Conservation (phyloP, 768 basidiomycete genomes). For the Phylloporus sp. region DNA sequence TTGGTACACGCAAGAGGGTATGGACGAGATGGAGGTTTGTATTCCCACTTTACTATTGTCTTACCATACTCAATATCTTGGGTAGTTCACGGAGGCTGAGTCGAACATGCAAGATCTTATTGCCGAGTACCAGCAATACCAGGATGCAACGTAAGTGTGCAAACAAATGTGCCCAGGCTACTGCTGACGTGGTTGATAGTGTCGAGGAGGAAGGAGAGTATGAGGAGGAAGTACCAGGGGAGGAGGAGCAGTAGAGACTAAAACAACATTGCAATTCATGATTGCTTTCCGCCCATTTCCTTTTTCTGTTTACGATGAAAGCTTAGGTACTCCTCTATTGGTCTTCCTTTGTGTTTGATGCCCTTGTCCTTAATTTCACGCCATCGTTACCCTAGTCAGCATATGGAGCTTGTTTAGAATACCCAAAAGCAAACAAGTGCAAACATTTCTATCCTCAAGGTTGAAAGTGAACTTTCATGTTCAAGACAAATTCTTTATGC, state of each 20-base stretch:
- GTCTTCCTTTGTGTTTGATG: slow-evolving; percentile 28
- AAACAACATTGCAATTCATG: slow-evolving; percentile 18
- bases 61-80: slow-evolving; percentile 1
- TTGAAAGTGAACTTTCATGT: background rate
- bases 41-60: background rate
- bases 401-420: slow-evolving; percentile 7
- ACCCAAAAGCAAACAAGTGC: slow-evolving; percentile 4
- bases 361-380: slow-evolving; percentile 31
- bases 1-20: slow-evolving; percentile 99
- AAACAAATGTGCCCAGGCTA: background rate
- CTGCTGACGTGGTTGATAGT: slow-evolving; percentile 37
- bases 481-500: background rate
- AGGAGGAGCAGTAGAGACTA: slow-evolving; percentile 52
- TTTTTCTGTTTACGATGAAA: slow-evolving; percentile 29
- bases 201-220: slow-evolving; percentile 87
- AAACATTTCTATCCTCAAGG: slow-evolving; percentile 7
- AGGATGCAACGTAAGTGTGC: slow-evolving; percentile 82
- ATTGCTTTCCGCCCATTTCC: slow-evolving; percentile 14
- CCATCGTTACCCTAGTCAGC: slow-evolving; percentile 29
- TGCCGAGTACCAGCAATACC: slow-evolving; percentile 96
- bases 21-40: slow-evolving; percentile 93
- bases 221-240: slow-evolving; percentile 67
- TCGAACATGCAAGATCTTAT: slow-evolving; percentile 99
- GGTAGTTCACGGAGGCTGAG: slow-evolving; percentile 93
- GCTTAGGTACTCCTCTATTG: slow-evolving; percentile 35